Base-by-base conservation (phyloP, 2,329 filamentous ascomycete species). In the Exophiala viscosa region DNA sequence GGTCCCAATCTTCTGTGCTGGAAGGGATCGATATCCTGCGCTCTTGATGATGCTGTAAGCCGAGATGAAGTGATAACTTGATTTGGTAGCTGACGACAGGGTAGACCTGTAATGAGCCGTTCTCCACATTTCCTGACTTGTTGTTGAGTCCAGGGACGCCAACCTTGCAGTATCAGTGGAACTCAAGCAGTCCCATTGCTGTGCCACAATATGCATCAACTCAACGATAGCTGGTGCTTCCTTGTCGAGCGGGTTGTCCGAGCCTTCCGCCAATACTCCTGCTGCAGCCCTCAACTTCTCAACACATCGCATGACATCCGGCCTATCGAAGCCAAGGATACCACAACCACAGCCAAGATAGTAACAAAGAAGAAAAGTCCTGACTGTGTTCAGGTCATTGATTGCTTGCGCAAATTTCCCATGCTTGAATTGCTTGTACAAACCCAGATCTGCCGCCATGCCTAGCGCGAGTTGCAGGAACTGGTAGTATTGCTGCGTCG, bases 391-490 rank as follows among this genome's bases (percentile, higher is more conserved):
- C 20, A 45, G 17, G 13, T 46, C 39, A 13, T 40, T 36, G 2
- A 28, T 20, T 9, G 38, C 35, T 15, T 31, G 14, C 28, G 13
- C 2, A 7, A 11, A 5, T 5, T 20, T 5, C 3, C n/a, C n/a
- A 17, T 28, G 35, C 2, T 20, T 40, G 23, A 52, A 50, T 9
- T 32, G 46, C 23, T 35, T 51, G 11, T 52, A 36, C 18, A 58
- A 18, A 11, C 64, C 65, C 10, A 71, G 58, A 33, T 70, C 69
- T 1, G 58, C 55, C 2, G 62, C 60, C 38, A 71, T 54, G 35
- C 64, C 67, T 14, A 65, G 66, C 3, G 67, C 64, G 33, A 69
- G 60, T 43, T 69, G 64, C 9, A 59, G 58, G 15, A 69, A 57
- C 39, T 68, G 67, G 43, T 67, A 66, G 15, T 67, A 56, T 48